phyloP scores from a whole-genome alignment of 306 rosid genomes.

The Glycyrrhiza uralensis region DNA sequence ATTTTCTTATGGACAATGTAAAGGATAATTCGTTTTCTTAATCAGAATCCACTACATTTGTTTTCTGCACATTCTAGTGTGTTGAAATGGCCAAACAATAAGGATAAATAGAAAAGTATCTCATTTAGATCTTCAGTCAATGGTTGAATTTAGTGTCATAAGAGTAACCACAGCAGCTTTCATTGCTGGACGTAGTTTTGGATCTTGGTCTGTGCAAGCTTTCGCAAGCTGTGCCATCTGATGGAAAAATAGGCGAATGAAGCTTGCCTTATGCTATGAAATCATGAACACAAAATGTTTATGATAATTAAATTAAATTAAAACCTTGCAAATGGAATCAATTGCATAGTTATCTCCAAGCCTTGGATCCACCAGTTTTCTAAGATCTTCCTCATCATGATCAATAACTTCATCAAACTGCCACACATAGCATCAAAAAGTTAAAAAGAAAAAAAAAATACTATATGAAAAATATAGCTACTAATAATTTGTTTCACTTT shows the following conservation, averaged over 20 bases:
- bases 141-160: conserved; percentile 61
- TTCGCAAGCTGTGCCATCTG: conserved; percentile 81
- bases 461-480: conserved; percentile 11
- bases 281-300: neutral
- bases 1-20: too few species aligned
- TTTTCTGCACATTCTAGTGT: too few species aligned
- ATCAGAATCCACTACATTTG: too few species aligned
- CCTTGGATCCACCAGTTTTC: conserved; percentile 63
- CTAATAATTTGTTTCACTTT: too few species aligned
- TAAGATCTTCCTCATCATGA: conserved; percentile 49
- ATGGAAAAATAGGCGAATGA: neutral
- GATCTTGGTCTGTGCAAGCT: conserved; percentile 65
- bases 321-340: conserved; percentile 80
- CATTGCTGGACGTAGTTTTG: conserved; percentile 78
- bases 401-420: conserved; percentile 81
- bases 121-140: conserved; percentile 80
- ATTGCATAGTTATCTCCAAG: conserved; percentile 47
- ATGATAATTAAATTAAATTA: too few species aligned
- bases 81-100: too few species aligned
- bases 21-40: too few species aligned
- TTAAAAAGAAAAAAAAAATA: neutral
- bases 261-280: neutral
- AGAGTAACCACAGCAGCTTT: conserved; percentile 77
- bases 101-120: too few species aligned
- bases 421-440: neutral